Evolutionary conservation across 208 protist species (phyloP).

Genomic region (Trypanosoma avium): DNA sequence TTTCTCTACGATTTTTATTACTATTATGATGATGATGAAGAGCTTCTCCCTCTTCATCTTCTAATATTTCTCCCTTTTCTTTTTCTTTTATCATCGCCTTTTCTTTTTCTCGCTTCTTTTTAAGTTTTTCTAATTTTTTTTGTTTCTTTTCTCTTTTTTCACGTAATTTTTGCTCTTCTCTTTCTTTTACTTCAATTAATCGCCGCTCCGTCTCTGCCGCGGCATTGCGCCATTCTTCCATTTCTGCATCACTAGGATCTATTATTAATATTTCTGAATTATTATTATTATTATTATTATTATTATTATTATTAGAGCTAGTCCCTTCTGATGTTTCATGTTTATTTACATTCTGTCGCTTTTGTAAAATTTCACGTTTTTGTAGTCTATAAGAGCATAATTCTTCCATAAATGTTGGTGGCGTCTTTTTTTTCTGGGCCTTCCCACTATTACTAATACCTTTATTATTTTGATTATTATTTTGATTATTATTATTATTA

Average conservation of each 20-base stretch:
- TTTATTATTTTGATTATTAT: not conserved
- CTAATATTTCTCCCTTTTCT: slow-evolving; percentile 12
- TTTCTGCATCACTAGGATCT: slow-evolving; percentile 66
- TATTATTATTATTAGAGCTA: not conserved
- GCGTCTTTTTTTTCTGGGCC: slow-evolving; percentile 27
- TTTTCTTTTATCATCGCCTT: slow-evolving; percentile 13
- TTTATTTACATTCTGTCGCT: slow-evolving; percentile 1
- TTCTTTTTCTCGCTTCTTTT: slow-evolving; percentile 7
- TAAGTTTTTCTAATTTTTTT: not conserved
- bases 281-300: slow-evolving; percentile 1
- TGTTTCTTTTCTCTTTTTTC: slow-evolving; percentile 17
- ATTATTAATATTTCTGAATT: not conserved
- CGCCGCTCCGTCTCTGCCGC: slow-evolving; percentile 32
- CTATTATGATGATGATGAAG: not conserved
- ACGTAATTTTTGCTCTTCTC: slow-evolving; percentile 29
- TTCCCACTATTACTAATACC: not conserved
- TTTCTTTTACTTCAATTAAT: slow-evolving; percentile 28
- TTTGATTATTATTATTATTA: not conserved
- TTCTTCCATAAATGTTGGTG: slow-evolving; percentile 80
- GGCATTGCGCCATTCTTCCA: slow-evolving; percentile 30
- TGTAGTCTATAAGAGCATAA: slow-evolving; percentile 76
- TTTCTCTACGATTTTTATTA: not conserved
- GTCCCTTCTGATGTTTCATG: too few relatives aligned
- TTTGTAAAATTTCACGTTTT: slow-evolving; percentile 36
- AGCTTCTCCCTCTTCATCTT: slow-evolving; percentile 4